Evolutionary conservation across 306 rosid genomes (phyloP).

Genomic region (Castanea mollissima): DNA sequence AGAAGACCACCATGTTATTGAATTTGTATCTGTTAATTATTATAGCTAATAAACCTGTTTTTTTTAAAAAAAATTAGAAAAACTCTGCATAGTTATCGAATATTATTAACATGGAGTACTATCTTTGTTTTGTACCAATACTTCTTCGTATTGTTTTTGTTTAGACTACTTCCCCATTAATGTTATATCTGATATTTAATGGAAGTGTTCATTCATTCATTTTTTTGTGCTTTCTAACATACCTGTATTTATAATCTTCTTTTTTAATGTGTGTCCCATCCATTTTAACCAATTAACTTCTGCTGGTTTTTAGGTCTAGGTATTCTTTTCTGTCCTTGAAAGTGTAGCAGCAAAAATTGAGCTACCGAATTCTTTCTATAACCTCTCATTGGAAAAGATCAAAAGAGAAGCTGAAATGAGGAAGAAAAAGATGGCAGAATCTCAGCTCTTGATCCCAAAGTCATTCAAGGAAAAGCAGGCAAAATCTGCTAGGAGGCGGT

Average conservation of each 20-base stretch:
- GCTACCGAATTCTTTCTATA: constrained; percentile 85
- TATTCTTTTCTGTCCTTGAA: constrained; percentile 92
- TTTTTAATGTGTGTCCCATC: not conserved
- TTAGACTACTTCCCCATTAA: not conserved
- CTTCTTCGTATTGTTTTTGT: not conserved
- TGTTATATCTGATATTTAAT: not conserved
- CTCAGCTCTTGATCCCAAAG: constrained; percentile 90
- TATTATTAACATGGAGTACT: not conserved
- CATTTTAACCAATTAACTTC: constrained; percentile 4
- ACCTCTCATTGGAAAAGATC: constrained; percentile 64
- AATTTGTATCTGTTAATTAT: not conserved
- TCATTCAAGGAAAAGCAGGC: constrained; percentile 90
- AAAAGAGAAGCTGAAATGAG: constrained; percentile 85
- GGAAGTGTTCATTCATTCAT: not conserved
- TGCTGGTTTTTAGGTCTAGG: constrained; percentile 50
- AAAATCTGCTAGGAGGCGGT: constrained; percentile 61
- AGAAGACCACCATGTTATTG: not conserved
- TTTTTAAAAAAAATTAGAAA: not conserved
- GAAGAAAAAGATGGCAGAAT: constrained; percentile 83
- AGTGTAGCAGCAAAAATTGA: constrained; percentile 77
- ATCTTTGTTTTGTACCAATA: not conserved
- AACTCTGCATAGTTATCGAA: not conserved
- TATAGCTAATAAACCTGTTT: not conserved
- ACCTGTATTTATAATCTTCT: not conserved
- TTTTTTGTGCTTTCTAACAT: not conserved